phyloP scores from a whole-genome alignment of 2,329 filamentous ascomycete species.

The Epichloe festucae region DNA sequence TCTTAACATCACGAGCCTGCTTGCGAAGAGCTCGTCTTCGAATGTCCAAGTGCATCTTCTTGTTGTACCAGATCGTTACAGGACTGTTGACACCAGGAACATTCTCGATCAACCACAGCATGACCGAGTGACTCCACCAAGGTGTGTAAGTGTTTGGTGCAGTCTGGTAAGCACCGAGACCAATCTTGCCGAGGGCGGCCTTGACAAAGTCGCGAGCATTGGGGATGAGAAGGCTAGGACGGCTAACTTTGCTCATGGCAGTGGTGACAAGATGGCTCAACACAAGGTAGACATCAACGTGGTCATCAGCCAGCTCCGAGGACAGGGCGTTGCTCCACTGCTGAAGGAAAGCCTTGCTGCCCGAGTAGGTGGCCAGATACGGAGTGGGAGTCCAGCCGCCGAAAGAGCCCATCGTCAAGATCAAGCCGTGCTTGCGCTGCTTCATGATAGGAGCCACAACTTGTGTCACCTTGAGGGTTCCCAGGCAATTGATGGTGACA shows the following conservation, averaged over 20 bases:
- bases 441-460: conserved; percentile 76
- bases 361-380: conserved; percentile 88
- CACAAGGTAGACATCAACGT: conserved; percentile 81
- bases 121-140: conserved; percentile 81
- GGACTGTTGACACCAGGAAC: conserved; percentile 37
- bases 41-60: conserved; percentile 69
- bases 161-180: conserved; percentile 63
- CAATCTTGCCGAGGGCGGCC: conserved; percentile 67
- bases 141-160: conserved; percentile 79
- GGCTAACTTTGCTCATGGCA: conserved; percentile 92
- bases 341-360: conserved; percentile 95
- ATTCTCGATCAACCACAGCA: conserved; percentile 69
- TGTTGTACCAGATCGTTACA: conserved; percentile 36
- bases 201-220: conserved; percentile 73
- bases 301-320: conserved; percentile 65
- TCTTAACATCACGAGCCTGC: conserved; percentile 69
- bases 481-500: conserved; percentile 88
- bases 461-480: conserved; percentile 78
- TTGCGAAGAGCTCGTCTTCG: conserved; percentile 72
- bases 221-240: conserved; percentile 64
- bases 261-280: conserved; percentile 89
- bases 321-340: conserved; percentile 85
- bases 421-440: conserved; percentile 70
- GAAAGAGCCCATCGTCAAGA: conserved; percentile 96
- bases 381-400: conserved; percentile 87